These are phyloP conservation scores for Hibiscus mutabilis DNA, from an alignment of 345 rosid species.

Conservation along the genomic window DNA sequence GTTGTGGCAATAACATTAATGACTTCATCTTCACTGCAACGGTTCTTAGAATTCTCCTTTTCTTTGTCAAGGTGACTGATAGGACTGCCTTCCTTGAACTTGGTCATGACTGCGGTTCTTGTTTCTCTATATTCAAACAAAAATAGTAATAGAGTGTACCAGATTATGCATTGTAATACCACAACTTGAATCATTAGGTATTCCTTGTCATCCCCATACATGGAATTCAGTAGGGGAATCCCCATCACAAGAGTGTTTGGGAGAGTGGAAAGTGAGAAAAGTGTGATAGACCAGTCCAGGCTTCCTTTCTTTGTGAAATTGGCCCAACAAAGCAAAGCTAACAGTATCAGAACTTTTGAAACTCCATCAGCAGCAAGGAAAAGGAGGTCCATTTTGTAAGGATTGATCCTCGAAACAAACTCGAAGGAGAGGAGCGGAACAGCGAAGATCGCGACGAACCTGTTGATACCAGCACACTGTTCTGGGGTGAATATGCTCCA, in stretches of 20 bases:
- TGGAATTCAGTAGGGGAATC: conserved; percentile 21
- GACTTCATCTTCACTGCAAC: neutral
- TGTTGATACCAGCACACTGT: conserved; percentile 29
- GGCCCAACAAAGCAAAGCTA: conserved; percentile 14
- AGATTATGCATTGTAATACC: conserved; percentile 23
- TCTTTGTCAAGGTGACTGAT: neutral
- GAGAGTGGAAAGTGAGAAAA: conserved; percentile 24
- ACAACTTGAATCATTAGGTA: conserved; percentile 18
- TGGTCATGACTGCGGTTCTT: neutral
- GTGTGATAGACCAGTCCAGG: conserved; percentile 25
- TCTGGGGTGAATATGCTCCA: conserved; percentile 26
- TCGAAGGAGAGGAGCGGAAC: conserved; percentile 27
- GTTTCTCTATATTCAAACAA: conserved; percentile 22
- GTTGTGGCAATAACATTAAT: neutral
- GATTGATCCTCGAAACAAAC: conserved; percentile 21
- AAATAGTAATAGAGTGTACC: conserved; percentile 23
- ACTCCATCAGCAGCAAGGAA: conserved; percentile 21
- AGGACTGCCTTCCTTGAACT: neutral
- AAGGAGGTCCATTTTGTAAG: conserved; percentile 22
- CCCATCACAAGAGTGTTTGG: conserved; percentile 28
- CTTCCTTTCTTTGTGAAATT: conserved; percentile 11
- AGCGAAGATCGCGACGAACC: conserved; percentile 25
- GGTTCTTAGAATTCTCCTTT: neutral
- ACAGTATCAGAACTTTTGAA: conserved; percentile 8
- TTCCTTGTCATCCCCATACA: conserved; percentile 23